Conservation (phyloP, 2,329 filamentous ascomycete species). For the Metarhizium rileyi region DNA sequence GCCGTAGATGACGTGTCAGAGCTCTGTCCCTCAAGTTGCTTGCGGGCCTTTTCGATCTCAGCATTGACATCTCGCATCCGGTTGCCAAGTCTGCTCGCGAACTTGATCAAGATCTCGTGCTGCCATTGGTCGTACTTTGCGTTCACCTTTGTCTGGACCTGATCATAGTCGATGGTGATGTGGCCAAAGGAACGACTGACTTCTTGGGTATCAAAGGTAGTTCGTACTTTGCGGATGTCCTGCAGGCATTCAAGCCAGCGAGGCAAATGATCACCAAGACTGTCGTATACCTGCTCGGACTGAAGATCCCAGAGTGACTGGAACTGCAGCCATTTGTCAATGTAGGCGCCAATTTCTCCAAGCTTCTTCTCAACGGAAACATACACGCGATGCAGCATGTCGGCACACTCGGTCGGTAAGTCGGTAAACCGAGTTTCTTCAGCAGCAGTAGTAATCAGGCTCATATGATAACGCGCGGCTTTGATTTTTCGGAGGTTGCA, state of each 20-base stretch:
- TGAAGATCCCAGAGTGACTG: slow-evolving; percentile 98
- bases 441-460: slow-evolving; percentile 55
- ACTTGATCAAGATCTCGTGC: slow-evolving; percentile 90
- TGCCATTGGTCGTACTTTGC: slow-evolving; percentile 99
- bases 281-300: slow-evolving; percentile 88
- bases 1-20: slow-evolving; percentile 92
- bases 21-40: slow-evolving; percentile 83
- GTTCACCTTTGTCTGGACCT: slow-evolving; percentile 97
- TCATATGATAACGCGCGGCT: slow-evolving; percentile 90
- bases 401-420: slow-evolving; percentile 73
- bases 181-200: slow-evolving; percentile 89
- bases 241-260: slow-evolving; percentile 94
- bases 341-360: slow-evolving; percentile 68
- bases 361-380: slow-evolving; percentile 75
- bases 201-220: slow-evolving; percentile 95
- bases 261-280: slow-evolving; percentile 81
- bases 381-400: slow-evolving; percentile 72
- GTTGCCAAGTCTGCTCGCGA: slow-evolving; percentile 76
- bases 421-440: slow-evolving; percentile 69
- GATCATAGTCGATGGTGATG: slow-evolving; percentile 93
- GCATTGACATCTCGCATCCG: slow-evolving; percentile 88
- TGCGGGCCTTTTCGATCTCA: slow-evolving; percentile 82
- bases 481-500: slow-evolving; percentile 93
- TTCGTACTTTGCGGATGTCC: slow-evolving; percentile 88
- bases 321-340: slow-evolving; percentile 97